A percentile compares a stretch with the other conserved stretches of the same genome.
phyloP scores from a whole-genome alignment of 768 basidiomycete species.

The Dentipellis sp. region DNA sequence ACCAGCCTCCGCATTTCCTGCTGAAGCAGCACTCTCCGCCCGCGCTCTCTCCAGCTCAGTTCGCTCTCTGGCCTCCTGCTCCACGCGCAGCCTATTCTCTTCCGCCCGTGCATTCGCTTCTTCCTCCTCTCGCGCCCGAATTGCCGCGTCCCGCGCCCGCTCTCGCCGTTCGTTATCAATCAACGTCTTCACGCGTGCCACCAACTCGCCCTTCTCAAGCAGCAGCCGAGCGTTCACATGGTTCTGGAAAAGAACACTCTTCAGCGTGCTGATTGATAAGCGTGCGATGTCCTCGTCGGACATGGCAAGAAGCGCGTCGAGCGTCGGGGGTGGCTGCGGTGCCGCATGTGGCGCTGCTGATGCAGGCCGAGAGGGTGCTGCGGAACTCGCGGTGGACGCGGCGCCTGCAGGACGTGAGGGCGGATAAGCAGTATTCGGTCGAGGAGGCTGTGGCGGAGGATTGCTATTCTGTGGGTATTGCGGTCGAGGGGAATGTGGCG shows the following conservation, averaged over 20 bases:
- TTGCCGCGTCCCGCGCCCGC: conserved; percentile 36
- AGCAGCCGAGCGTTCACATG: conserved; percentile 58
- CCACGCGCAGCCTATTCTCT: conserved; percentile 20
- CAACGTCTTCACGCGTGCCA: conserved; percentile 54
- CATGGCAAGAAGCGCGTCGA: conserved; percentile 63
- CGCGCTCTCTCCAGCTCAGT: conserved; percentile 9
- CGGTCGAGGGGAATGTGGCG: conserved; percentile 3
- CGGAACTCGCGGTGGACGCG: background rate
- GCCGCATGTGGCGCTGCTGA: conserved; percentile 4
- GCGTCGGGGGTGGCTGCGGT: conserved; percentile 36
- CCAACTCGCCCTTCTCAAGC: conserved; percentile 84
- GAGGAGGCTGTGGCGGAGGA: background rate
- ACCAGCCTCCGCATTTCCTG: background rate
- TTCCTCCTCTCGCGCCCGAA: conserved; percentile 24
- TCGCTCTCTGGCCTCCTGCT: conserved; percentile 16
- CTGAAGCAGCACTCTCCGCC: background rate
- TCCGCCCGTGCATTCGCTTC: conserved; percentile 12
- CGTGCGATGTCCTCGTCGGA: conserved; percentile 42
- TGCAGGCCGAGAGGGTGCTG: background rate
- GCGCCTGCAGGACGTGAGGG: background rate
- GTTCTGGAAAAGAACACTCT: conserved; percentile 71
- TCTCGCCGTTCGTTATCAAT: conserved; percentile 56
- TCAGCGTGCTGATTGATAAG: conserved; percentile 65
- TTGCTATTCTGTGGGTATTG: background rate
- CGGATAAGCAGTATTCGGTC: background rate